Conservation (phyloP, 805 yeast genomes). For the Komagataella pseudopastoris region DNA sequence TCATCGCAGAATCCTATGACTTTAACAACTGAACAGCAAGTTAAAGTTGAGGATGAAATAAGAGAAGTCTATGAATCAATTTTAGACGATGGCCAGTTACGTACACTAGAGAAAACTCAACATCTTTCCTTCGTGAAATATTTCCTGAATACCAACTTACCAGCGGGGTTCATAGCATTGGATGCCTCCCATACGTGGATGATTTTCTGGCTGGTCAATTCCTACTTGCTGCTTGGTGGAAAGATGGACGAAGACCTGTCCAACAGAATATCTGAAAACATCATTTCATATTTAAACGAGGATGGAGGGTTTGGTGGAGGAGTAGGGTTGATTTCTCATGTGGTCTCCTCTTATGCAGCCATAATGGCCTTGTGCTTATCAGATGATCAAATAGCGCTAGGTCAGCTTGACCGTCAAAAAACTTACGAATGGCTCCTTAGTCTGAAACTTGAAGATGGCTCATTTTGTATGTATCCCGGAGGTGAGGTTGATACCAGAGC, state of each 20-base stretch:
- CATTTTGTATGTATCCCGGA: conserved; percentile 56
- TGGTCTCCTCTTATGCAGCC: conserved; percentile 77
- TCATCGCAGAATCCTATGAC: conserved; percentile 13
- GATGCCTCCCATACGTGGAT: conserved; percentile 95
- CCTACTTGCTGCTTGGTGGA: conserved; percentile 27
- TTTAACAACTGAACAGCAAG: conserved; percentile 23
- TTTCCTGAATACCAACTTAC: conserved; percentile 30
- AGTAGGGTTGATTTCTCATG: conserved; percentile 64
- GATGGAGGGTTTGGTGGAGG: conserved; percentile 85
- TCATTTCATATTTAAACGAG: conserved; percentile 15
- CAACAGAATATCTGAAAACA: conserved; percentile 15
- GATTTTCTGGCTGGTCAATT: conserved; percentile 69
- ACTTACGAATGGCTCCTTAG: conserved; percentile 53
- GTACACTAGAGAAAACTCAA: conserved; percentile 12
- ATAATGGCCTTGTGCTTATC: conserved; percentile 45
- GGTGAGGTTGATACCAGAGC: conserved; percentile 88
- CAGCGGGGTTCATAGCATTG: conserved; percentile 34
- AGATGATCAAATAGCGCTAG: conserved; percentile 26
- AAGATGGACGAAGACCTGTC: conserved; percentile 8
- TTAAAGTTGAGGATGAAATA: conserved; percentile 22
- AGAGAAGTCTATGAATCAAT: conserved; percentile 16
- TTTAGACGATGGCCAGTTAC: conserved; percentile 16
- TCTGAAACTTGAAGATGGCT: conserved; percentile 58
- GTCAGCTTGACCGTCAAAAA: conserved; percentile 25
- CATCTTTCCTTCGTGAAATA: conserved; percentile 31